Evolutionary conservation across 345 rosid species (phyloP).

Genomic region (Turnera subulata): DNA sequence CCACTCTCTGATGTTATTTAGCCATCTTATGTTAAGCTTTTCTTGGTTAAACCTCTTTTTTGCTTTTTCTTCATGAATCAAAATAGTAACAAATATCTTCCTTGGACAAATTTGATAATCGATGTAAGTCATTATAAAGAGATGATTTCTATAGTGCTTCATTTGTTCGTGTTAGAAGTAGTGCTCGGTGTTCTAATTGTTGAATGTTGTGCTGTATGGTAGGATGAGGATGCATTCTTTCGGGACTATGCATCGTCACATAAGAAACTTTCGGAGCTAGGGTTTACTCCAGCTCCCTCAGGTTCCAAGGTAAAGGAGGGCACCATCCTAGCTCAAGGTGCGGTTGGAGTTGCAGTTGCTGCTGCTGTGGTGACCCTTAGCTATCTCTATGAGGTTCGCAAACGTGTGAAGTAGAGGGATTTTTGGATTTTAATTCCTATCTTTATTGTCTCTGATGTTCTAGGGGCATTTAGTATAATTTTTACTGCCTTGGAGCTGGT

Average conservation of each 20-base stretch:
- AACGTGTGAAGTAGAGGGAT: constrained; percentile 43
- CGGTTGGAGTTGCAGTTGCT: constrained; percentile 74
- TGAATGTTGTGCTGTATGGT: not conserved
- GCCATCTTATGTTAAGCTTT: no score
- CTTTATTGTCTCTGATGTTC: no score
- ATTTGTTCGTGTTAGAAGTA: no score
- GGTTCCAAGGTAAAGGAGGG: constrained; percentile 45
- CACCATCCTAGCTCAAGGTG: constrained; percentile 63
- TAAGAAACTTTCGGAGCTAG: constrained; percentile 89
- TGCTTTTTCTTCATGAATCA: no score
- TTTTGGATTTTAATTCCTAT: not conserved
- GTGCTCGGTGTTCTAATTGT: not conserved
- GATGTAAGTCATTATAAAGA: no score
- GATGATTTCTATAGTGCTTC: not conserved
- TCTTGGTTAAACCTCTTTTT: no score
- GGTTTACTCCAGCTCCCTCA: constrained; percentile 50
- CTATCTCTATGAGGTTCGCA: constrained; percentile 77
- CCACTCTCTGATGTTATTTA: no score
- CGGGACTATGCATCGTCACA: constrained; percentile 70
- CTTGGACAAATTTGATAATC: no score
- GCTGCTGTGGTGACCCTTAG: constrained; percentile 77
- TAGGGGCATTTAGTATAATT: not conserved
- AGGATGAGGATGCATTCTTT: constrained; percentile 90
- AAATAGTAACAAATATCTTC: no score
- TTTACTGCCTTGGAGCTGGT: constrained; percentile 10